Base-by-base conservation (phyloP, 2,329 filamentous ascomycete species). In the Colletotrichum magnum region DNA sequence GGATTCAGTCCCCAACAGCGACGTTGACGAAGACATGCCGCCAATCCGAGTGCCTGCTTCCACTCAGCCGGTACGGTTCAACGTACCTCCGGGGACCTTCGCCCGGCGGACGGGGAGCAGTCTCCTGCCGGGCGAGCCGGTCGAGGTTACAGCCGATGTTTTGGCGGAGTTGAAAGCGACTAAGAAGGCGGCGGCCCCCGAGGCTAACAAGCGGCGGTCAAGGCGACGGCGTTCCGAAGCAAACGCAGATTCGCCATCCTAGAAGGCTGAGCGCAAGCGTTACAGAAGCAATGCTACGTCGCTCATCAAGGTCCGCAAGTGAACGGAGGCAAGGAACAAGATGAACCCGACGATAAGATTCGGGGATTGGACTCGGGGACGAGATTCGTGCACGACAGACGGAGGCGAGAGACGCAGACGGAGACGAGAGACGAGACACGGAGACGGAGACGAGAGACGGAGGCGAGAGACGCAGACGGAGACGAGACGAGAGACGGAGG, bases 1-100 rank as follows among this genome's bases (percentile, higher is more conserved):
- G 1, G 67, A 67, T 15, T 61, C 56, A n/a, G 56, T 69, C 4
- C 62, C 60, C 4, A 67, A 69, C 24, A 67, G 63, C 56, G 56
- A 69, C 12, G 43, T 69, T 21, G 67, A 69, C 21, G 63, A 69
- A 21, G 67, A 69, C 57, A 69, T 69, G 67, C 67, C 67, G 0
- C 56, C 56, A 12, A 69, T 69, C 12, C 67, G 47, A 43, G 51
- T 69, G 18, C 67, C 67, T 5, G 36, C 57, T 5, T 57, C 67
- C 18, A 69, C 62, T 3, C 66, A 61, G 41, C 51, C 51, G 24
- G 39, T 21, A 1, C n/a, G 15, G 5, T 21, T 54, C 24, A 43
- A 53, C 50, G 45, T 16, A 5, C 36, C 48, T 16, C 32, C 21
- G 18, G 63, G 67, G 9, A 66, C 56, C 18, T 69, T 57, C 52